These are phyloP conservation scores for Cyphellophora attinorum DNA, from an alignment of 2,329 filamentous ascomycete species.

Conservation along the genomic window DNA sequence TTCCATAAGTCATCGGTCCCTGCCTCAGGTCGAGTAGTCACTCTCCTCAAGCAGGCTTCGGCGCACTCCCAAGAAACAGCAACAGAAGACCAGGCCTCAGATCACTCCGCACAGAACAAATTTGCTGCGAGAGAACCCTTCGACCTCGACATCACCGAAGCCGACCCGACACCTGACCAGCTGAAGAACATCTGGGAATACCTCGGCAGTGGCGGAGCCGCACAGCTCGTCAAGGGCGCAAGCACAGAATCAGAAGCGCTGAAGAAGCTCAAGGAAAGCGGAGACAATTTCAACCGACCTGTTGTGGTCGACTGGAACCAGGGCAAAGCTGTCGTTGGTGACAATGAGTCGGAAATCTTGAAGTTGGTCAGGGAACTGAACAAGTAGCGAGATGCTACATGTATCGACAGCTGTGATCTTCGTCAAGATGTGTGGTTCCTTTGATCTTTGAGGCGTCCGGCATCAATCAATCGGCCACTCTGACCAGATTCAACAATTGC, in stretches of 20 bases:
- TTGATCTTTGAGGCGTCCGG: no score
- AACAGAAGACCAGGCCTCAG: slow-evolving; percentile 65
- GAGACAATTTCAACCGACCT: slow-evolving; percentile 61
- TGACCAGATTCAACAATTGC: no score
- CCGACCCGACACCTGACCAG: slow-evolving; percentile 70
- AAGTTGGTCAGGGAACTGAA: slow-evolving; percentile 54
- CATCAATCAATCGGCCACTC: no score
- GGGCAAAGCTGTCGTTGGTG: slow-evolving; percentile 67
- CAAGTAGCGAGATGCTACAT: slow-evolving; percentile 4
- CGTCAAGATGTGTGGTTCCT: no score
- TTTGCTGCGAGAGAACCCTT: slow-evolving; percentile 57
- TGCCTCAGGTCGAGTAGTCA: slow-evolving; percentile 63
- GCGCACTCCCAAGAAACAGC: slow-evolving; percentile 58
- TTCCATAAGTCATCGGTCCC: slow-evolving; percentile 77
- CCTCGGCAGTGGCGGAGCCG: slow-evolving; percentile 52
- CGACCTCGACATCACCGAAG: slow-evolving; percentile 76
- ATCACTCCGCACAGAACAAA: slow-evolving; percentile 52
- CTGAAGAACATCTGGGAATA: slow-evolving; percentile 78
- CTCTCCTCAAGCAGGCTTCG: slow-evolving; percentile 70
- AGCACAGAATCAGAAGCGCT: slow-evolving; percentile 66
- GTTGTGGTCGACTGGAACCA: slow-evolving; percentile 94
- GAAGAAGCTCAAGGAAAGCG: slow-evolving; percentile 63
- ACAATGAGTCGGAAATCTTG: slow-evolving; percentile 80
- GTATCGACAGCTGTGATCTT: no score
- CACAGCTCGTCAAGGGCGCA: slow-evolving; percentile 66